phyloP scores from a whole-genome alignment of 306 rosid genomes.

The Pterocarpus macrocarpus region DNA sequence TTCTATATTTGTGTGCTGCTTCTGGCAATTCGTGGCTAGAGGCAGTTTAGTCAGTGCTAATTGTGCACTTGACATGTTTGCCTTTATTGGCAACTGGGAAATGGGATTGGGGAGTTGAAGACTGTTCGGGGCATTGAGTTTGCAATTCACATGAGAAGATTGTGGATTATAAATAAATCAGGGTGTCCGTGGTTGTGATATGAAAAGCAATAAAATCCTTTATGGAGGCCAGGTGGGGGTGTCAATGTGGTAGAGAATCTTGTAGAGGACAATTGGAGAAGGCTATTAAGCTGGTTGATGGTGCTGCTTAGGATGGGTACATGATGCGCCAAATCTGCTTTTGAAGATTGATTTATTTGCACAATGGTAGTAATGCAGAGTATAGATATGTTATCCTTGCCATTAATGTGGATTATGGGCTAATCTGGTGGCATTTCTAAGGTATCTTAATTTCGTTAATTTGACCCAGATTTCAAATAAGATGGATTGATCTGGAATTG shows the following conservation, averaged over 20 bases:
- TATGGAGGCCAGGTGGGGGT: not conserved
- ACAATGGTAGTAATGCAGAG: not conserved
- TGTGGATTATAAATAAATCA: not conserved
- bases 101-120: not conserved
- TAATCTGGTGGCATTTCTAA: not conserved
- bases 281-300: not conserved
- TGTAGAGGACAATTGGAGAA: not conserved
- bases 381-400: not conserved
- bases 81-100: slow-evolving; percentile 1
- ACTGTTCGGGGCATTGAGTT: not conserved
- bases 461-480: too few relatives aligned
- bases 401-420: not conserved
- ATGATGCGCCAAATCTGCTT: not conserved
- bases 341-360: slow-evolving; percentile 12
- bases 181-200: not conserved
- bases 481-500: not conserved
- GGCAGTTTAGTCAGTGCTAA: slow-evolving; percentile 4
- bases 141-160: not conserved
- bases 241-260: not conserved
- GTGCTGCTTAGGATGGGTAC: not conserved
- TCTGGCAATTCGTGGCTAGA: not conserved
- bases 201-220: slow-evolving; percentile 3
- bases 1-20: not conserved
- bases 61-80: slow-evolving; percentile 4
- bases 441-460: slow-evolving; percentile 9